Conservation (phyloP, 1,284 basidiomycete species). For the Malassezia cuniculi region DNA sequence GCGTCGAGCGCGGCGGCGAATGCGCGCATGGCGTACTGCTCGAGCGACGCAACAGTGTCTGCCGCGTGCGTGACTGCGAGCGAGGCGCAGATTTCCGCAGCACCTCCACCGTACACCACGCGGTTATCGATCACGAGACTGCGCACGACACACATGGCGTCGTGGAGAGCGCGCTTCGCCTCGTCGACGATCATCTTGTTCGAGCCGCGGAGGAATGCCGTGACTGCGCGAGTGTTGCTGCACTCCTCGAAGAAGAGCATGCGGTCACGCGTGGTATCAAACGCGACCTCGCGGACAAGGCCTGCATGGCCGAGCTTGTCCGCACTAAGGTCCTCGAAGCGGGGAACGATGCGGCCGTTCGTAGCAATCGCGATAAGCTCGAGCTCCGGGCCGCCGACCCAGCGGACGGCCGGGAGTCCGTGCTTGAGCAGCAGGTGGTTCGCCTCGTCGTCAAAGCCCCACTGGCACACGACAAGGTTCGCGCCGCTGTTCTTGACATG, state of each 20-base stretch:
- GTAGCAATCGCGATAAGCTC: slow-evolving; percentile 99
- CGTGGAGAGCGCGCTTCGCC: slow-evolving; percentile 90
- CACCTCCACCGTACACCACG: slow-evolving; percentile 93
- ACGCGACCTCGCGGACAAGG: slow-evolving; percentile 79
- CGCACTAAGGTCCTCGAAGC: slow-evolving; percentile 83
- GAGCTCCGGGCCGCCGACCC: slow-evolving; percentile 98
- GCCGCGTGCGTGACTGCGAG: slow-evolving; percentile 86
- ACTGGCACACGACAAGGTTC: slow-evolving; percentile 97
- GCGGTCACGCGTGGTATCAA: slow-evolving; percentile 94
- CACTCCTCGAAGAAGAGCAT: slow-evolving; percentile 99
- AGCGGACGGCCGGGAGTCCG: slow-evolving; percentile 89
- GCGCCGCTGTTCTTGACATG: slow-evolving; percentile 94
- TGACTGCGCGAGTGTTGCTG: slow-evolving; percentile 89
- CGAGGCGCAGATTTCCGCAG: slow-evolving; percentile 88
- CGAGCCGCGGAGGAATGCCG: slow-evolving; percentile 88
- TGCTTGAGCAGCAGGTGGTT: slow-evolving; percentile 97
- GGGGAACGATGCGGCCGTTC: slow-evolving; percentile 90
- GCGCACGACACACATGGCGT: slow-evolving; percentile 91
- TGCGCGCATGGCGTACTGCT: slow-evolving; percentile 98
- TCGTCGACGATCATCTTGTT: slow-evolving; percentile 98
- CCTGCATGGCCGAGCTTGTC: slow-evolving; percentile 88
- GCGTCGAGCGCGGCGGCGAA: slow-evolving; percentile 88
- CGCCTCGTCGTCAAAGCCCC: slow-evolving; percentile 99
- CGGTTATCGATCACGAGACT: slow-evolving; percentile 90
- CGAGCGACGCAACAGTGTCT: slow-evolving; percentile 87